Percentiles rank a stretch among this genome's conserved stretches.
Evolutionary conservation across 2,329 filamentous ascomycete genomes (phyloP).

Genomic region (Cladophialophora yegresii): DNA sequence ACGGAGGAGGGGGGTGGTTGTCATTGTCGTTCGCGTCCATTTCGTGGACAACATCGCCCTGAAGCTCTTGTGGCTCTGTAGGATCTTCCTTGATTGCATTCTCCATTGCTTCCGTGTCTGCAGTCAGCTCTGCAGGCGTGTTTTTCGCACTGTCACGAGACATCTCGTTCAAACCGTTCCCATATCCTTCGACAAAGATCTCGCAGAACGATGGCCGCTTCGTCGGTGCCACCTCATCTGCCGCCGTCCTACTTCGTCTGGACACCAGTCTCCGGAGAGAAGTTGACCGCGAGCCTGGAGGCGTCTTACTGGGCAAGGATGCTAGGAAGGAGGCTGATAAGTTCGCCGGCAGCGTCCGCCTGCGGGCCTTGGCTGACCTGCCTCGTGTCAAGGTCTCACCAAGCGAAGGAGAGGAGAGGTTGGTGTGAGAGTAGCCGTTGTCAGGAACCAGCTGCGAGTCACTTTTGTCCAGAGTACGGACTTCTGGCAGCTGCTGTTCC

Average conservation of each 20-base stretch:
- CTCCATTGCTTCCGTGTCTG: constrained; percentile 15
- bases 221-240: constrained; percentile 20
- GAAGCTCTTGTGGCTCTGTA: constrained; percentile 16
- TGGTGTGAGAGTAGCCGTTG: constrained; percentile 32
- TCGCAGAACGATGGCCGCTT: constrained; percentile 34
- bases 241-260: constrained; percentile 4
- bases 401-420: constrained; percentile 22
- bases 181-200: constrained; percentile 36
- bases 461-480: constrained; percentile 10
- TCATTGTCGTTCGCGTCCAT: constrained; percentile 19
- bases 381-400: constrained; percentile 18
- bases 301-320: constrained; percentile 24
- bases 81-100: constrained; percentile 15
- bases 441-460: constrained; percentile 22
- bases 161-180: constrained; percentile 36
- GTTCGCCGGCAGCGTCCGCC: constrained; percentile 26
- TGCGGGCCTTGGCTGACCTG: constrained; percentile 24
- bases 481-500: neutral
- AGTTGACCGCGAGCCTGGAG: constrained; percentile 25
- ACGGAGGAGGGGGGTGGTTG: constrained; percentile 6
- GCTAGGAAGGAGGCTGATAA: constrained; percentile 19
- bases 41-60: constrained; percentile 19
- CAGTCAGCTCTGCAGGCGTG: constrained; percentile 14
- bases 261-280: constrained; percentile 31
- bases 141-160: neutral